phyloP scores from a whole-genome alignment of 2,329 filamentous ascomycete species.

The Aspergillus vadensis region DNA sequence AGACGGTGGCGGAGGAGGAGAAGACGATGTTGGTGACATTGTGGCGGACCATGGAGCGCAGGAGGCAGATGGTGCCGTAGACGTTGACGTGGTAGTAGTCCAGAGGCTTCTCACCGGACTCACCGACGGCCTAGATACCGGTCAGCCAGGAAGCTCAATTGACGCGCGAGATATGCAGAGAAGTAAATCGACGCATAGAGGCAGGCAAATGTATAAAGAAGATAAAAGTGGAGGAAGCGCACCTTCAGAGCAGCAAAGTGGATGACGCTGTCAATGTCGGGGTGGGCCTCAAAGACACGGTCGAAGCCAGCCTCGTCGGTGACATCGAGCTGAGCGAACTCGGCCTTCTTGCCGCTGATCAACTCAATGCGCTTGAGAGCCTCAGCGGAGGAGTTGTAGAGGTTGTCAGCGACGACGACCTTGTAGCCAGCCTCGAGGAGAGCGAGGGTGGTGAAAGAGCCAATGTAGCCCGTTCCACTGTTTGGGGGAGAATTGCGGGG shows the following conservation, averaged over 20 bases:
- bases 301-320: slow-evolving; percentile 83
- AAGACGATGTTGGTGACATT: slow-evolving; percentile 97
- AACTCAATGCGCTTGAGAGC: slow-evolving; percentile 93
- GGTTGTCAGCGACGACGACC: slow-evolving; percentile 92
- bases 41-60: slow-evolving; percentile 84
- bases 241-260: slow-evolving; percentile 98
- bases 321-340: slow-evolving; percentile 83
- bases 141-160: not conserved
- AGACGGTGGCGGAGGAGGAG: slow-evolving; percentile 96
- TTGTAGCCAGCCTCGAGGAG: slow-evolving; percentile 94
- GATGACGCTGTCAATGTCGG: slow-evolving; percentile 95
- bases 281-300: slow-evolving; percentile 83
- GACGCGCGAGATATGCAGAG: not conserved
- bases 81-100: slow-evolving; percentile 99
- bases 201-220: no score
- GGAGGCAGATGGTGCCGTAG: slow-evolving; percentile 82
- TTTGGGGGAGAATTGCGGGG: slow-evolving; percentile 19
- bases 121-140: slow-evolving; percentile 76
- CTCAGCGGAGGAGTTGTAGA: slow-evolving; percentile 95
- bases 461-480: slow-evolving; percentile 98
- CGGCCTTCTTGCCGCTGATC: slow-evolving; percentile 82
- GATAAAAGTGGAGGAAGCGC: slow-evolving; percentile 15
- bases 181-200: no score
- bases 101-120: slow-evolving; percentile 89
- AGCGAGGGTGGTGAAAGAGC: slow-evolving; percentile 90